Evolutionary conservation across 169 alveolate species (phyloP), one percentile per base, ranked within the genome.

Genomic region (Besnoitia besnoiti): DNA sequence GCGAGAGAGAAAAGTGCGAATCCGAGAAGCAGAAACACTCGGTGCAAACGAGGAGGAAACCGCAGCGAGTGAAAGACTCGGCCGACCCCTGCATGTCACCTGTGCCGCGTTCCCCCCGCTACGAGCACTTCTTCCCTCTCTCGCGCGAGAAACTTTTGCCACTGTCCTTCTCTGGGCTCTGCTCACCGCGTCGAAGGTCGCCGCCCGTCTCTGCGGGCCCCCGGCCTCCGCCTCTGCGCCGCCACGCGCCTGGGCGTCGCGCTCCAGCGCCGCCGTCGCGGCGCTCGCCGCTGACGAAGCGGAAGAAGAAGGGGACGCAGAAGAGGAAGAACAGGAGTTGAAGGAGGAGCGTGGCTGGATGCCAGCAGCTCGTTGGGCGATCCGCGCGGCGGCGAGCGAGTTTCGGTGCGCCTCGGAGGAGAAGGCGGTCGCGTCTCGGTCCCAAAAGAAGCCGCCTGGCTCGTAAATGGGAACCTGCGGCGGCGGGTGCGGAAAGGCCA

Each of bases 161-260:
- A 16, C 59, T 49, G 59, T 49, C 7, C 16, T 16, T 49, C 59
- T 49, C 59, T 49, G 59, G 24, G 7, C 59, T 49, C 59, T 55
- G 33, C 67, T 55, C 67, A 55, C 67, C 67, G 67, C 67, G 24
- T 55, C 67, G 67, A 55, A 55, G 67, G 67, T 55, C 67, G 30
- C 27, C 24, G 67, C 3, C 24, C 24, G 4, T 55, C 67, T 55
- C 67, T 16, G n/a, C 67, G 16, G 24, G 16, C 24, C 59, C 24
- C 59, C 16, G 33, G 12, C 67, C 67, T 55, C 30, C 33, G 67
- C 67, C 67, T 55, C 27, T 16, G 12, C n/a, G n/a, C n/a, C n/a
- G n/a, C n/a, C n/a, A n/a, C n/a, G n/a, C n/a, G n/a, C n/a, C n/a
- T n/a, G n/a, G n/a, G n/a, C n/a, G n/a, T n/a, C n/a, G n/a, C n/a